Evolutionary conservation across 305 asterid species (phyloP), one percentile per base, ranked within the genome.

Genomic region (Fraxinus dipetala): DNA sequence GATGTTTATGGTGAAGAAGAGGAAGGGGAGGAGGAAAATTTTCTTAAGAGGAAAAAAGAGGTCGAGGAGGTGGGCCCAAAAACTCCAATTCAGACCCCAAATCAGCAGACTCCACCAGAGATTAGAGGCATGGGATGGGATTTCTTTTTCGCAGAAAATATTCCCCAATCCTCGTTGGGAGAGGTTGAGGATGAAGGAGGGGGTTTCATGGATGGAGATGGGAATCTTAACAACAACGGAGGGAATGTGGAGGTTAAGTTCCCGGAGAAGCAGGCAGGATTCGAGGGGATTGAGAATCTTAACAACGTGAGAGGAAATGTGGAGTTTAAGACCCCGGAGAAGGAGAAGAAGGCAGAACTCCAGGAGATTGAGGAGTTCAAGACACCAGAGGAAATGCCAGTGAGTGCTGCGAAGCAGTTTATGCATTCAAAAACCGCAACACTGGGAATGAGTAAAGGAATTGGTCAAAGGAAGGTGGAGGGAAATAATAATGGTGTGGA

Each of bases 401-500:
- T 80, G 7, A 76, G 70, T 35, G 87, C 65, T 74, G 80, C 38
- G 24, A 93, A 87, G 84, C 92, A 90, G 72, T 94, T 94, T 81
- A 18, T 87, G 85, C 98, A 96, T 88, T 94, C 98, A 0, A 96
- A 92, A 63, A 94, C 99, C 0, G 98, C 97, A 0, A 98, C 99
- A 2, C 90, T 98, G 0, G 90, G 73, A 4, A 76, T 91, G 61
- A 87, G 88, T 81, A 87, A 86, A 59, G 88, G 83, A 45, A 16
- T 76, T 0, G 30, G 36, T 16, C 89, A 84, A n/a, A 91, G 86
- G 76, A 88, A 84, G 78, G 86, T 70, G 72, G 87, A 40, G 4
- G 85, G 87, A 48, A 86, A 79, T 61, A 82, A 81, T 78, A 95
- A 84, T 38, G 93, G 92, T 78, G 94, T 91, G 80, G 92, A 94